Conservation (phyloP, 2,329 filamentous ascomycete species). For the Penicillium verrucosum region DNA sequence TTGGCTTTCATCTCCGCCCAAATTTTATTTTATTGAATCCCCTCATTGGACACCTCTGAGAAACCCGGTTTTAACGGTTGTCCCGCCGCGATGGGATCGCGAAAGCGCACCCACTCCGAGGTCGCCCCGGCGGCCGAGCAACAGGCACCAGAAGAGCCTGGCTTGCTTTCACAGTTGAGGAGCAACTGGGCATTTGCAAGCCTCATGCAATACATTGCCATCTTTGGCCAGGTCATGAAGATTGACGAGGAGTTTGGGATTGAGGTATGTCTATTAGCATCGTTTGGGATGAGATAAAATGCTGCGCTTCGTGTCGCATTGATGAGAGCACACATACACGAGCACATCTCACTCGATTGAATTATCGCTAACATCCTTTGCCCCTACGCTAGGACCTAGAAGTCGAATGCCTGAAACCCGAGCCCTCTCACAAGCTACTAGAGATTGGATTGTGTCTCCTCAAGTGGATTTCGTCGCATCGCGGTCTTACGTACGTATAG, state of each 20-base stretch:
- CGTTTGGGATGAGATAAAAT: not conserved
- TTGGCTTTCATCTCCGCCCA: not conserved
- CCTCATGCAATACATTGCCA: conserved; percentile 86
- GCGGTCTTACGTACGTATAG: conserved; percentile 75
- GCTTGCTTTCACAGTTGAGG: conserved; percentile 65
- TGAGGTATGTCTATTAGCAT: conserved; percentile 60
- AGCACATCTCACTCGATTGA: not conserved
- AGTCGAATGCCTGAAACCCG: conserved; percentile 76
- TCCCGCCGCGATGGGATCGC: conserved; percentile 49
- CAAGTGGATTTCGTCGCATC: conserved; percentile 91
- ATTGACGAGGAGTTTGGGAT: conserved; percentile 85
- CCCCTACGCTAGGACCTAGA: conserved; percentile 70
- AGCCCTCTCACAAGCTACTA: conserved; percentile 67
- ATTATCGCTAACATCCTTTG: not conserved
- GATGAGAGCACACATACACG: not conserved
- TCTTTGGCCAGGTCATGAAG: conserved; percentile 86
- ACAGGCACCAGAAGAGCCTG: conserved; percentile 37
- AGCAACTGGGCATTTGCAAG: conserved; percentile 97
- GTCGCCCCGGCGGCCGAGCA: conserved; percentile 50
- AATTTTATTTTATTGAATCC: not conserved
- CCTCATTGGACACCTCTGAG: conserved; percentile 14
- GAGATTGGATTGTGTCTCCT: conserved; percentile 82
- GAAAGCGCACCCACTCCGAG: conserved; percentile 56
- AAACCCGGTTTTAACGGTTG: conserved; percentile 30
- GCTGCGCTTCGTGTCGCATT: conserved; percentile 15